Base-by-base conservation (phyloP, 352 stramenopile genomes). In the Phytophthora uliginosa region DNA sequence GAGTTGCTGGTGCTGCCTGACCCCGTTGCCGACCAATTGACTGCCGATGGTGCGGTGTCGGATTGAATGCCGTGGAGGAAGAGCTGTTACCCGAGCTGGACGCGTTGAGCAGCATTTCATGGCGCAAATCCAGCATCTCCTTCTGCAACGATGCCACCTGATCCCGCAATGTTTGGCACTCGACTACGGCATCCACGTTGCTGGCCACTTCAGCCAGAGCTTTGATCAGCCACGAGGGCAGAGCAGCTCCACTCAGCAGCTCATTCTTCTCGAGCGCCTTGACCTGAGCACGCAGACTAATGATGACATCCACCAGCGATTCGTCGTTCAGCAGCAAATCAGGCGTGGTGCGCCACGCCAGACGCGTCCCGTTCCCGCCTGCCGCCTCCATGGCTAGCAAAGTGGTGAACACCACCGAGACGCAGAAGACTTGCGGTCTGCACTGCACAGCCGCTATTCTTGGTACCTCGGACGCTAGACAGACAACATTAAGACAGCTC, bases 241-340 rank as follows among this genome's bases (percentile, higher is more conserved):
- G 66, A 24, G 84, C 81, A 24, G 85, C 80, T 36, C 88, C 87
- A 63, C 80, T 95, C 7, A 94, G 66, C 45, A 96, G 73, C 33
- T 95, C 89, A 57, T 95, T 95, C 51, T 86, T 83, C 74, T 96
- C 88, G 26, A 95, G 74, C 22, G 85, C 72, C 22, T 86, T 78
- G 28, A 96, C 84, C 62, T 94, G 85, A 8, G 56, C 56, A 20
- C 82, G 84, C 69, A 96, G 69, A 63, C 86, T 85, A n/a, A 71
- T 79, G 66, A 96, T 92, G 18, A 95, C 74, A 26, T 95, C 85
- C 20, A 93, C 82, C 4, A 96, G 74, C 8, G 86, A 90, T 56
- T 96, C 88, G 31, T 93, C 88, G 47, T 96, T 94, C 64, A 95
- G 71, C 38, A 92, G 77, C 56, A 96, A 79, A 40, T 95, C 88